Percentiles rank a stretch among this genome's conserved stretches.
Conservation (phyloP, 305 asterid species). For the Ilex paraguariensis region DNA sequence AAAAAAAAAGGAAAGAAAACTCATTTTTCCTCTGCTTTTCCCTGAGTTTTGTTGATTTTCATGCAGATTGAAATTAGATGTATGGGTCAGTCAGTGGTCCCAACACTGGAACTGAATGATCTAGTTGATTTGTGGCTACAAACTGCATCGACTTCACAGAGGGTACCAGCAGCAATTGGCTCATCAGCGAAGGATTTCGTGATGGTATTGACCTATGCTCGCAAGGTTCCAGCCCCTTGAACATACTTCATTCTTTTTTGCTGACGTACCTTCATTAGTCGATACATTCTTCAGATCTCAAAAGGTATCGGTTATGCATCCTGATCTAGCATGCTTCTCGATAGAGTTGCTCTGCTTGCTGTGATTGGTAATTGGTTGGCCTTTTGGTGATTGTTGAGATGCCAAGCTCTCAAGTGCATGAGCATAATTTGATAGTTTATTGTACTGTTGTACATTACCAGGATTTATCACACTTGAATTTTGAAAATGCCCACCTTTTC, state of each 20-base stretch:
- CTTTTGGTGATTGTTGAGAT: too few relatives aligned
- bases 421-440: too few relatives aligned
- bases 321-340: constrained; percentile 5
- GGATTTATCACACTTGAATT: too few relatives aligned
- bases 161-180: constrained; percentile 57
- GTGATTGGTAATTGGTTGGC: too few relatives aligned
- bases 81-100: constrained; percentile 69
- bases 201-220: constrained; percentile 72
- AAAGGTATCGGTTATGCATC: too few relatives aligned
- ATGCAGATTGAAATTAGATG: constrained; percentile 80
- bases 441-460: too few relatives aligned
- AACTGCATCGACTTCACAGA: constrained; percentile 36
- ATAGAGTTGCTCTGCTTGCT: too few relatives aligned
- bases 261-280: constrained; percentile 7
- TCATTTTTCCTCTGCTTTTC: too few relatives aligned
- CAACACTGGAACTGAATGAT: constrained; percentile 57
- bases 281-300: too few relatives aligned
- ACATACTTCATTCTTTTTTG: neutral
- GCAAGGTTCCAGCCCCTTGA: constrained; percentile 33
- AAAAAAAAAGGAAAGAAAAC: too few relatives aligned
- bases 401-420: too few relatives aligned
- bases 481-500: too few relatives aligned
- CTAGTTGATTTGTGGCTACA: constrained; percentile 79
- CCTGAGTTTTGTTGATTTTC: constrained; percentile 4
- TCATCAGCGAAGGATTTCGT: constrained; percentile 92